Evolutionary conservation across 1,139 yeast genomes (phyloP).

Genomic region (Hemisphaericaspora xylofermentans): DNA sequence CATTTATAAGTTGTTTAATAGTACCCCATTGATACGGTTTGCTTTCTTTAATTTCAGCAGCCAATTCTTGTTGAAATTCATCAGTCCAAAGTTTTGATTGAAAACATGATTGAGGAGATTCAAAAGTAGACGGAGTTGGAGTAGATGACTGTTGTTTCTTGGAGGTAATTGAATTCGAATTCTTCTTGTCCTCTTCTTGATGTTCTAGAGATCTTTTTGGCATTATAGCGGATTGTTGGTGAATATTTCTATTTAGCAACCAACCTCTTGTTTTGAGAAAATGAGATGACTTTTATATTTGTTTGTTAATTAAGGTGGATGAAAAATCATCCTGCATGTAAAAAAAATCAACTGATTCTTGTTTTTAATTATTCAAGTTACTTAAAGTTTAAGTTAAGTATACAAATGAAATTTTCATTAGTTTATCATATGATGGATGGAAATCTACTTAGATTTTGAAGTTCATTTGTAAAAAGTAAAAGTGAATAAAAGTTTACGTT

Average conservation of each 20-base stretch:
- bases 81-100: conserved; percentile 55
- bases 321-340: neutral
- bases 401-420: no score
- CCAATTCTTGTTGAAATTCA: conserved; percentile 41
- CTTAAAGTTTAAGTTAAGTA: no score
- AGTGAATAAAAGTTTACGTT: no score
- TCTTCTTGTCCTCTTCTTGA: no score
- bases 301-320: neutral
- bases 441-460: no score
- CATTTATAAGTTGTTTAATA: conserved; percentile 70
- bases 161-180: neutral
- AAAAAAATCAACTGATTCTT: neutral
- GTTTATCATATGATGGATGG: no score
- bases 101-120: conserved; percentile 17
- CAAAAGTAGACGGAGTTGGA: neutral
- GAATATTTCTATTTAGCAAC: no score
- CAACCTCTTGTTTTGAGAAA: no score
- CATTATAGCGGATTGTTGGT: neutral
- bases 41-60: conserved; percentile 45
- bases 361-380: no score
- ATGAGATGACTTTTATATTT: neutral
- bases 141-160: conserved; percentile 1
- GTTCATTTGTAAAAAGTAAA: no score
- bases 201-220: conserved; percentile 1
- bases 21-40: conserved; percentile 91